A percentile compares a stretch with the other conserved stretches of the same genome.
Conservation (phyloP, 2,329 filamentous ascomycete genomes). For the Cladosporium sp. region DNA sequence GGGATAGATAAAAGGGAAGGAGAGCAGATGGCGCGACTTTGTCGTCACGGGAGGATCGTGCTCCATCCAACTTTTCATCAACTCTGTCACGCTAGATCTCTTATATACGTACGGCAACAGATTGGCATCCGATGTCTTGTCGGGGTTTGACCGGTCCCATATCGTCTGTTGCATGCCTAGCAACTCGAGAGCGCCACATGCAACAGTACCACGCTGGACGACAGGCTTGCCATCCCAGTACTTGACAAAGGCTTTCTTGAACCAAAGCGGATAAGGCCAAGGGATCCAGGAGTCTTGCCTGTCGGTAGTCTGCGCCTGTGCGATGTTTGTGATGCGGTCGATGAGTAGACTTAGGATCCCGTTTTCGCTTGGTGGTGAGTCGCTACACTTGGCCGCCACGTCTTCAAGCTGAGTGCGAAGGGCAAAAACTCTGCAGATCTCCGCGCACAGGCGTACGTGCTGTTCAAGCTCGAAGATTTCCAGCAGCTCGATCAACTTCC, state of each 20-base stretch:
- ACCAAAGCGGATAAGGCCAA: slow-evolving; percentile 58
- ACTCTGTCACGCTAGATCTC: slow-evolving; percentile 67
- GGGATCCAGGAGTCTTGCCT: slow-evolving; percentile 11
- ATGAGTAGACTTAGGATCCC: not conserved
- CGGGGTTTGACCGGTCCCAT: slow-evolving; percentile 1
- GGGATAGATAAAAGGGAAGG: slow-evolving; percentile 76
- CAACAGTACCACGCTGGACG: slow-evolving; percentile 64
- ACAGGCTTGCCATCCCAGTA: slow-evolving; percentile 76
- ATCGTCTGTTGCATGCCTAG: slow-evolving; percentile 56
- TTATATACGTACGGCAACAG: slow-evolving; percentile 64
- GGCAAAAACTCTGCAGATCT: slow-evolving; percentile 3
- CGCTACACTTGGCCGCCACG: slow-evolving; percentile 22
- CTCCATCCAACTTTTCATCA: slow-evolving; percentile 68
- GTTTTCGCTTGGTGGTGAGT: too few relatives aligned
- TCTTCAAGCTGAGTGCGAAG: slow-evolving; percentile 9
- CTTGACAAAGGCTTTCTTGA: slow-evolving; percentile 67
- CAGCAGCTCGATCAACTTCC: not conserved
- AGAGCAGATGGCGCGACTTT: slow-evolving; percentile 68
- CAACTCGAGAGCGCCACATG: slow-evolving; percentile 73
- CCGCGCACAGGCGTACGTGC: not conserved
- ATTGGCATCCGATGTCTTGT: slow-evolving; percentile 3
- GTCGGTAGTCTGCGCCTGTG: not conserved
- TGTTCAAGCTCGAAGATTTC: slow-evolving; percentile 1
- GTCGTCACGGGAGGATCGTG: slow-evolving; percentile 50
- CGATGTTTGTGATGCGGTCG: slow-evolving; percentile 3